Evolutionary conservation across 1,284 basidiomycete species (phyloP), one percentile per base, ranked within the genome.

Genomic region (Trichosporon faecale): DNA sequence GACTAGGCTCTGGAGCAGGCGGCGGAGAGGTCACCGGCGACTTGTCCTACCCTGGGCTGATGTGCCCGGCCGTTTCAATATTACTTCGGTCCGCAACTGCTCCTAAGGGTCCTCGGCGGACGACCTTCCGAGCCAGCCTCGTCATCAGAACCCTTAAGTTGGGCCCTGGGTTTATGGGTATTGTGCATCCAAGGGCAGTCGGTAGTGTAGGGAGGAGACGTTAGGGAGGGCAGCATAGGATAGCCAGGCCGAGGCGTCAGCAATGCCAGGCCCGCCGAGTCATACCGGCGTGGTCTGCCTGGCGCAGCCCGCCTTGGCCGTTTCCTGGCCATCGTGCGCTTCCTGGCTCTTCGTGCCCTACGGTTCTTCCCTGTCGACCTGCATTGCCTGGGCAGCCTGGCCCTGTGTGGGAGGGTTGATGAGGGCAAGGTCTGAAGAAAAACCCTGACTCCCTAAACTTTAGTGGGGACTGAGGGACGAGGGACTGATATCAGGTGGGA

Each of bases 401-500:
- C 57, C 49, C n/a, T 61, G 21, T 14, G 18, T 31, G 31, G 57
- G 57, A 31, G 57, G 2, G 29, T 6, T 61, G 29, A n/a, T 33
- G 29, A 61, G 57, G 8, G 57, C 29, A 23, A 7, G n/a, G 57
- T 16, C 27, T 61, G 57, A 33, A 21, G 27, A 8, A 3, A 16
- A 18, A 31, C 57, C 57, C 57, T 61, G 57, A 61, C 29, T n/a
- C 18, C 8, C 57, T 31, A 33, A 61, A 61, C 57, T 31, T 61
- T 61, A 61, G 57, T 61, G 57, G 57, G 27, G 27, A 33, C 29
- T 61, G 57, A 61, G 57, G 57, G 27, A 61, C 57, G 29, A 61
- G 57, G 57, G 57, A 33, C 29, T 33, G 57, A 29, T 61, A 61
- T 61, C 57, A 61, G 57, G 27, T 61, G 57, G 57, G 57, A 61